These are phyloP conservation scores for Annulohypoxylon bovei DNA, from an alignment of 495 filamentous ascomycete genomes.

Conservation along the genomic window DNA sequence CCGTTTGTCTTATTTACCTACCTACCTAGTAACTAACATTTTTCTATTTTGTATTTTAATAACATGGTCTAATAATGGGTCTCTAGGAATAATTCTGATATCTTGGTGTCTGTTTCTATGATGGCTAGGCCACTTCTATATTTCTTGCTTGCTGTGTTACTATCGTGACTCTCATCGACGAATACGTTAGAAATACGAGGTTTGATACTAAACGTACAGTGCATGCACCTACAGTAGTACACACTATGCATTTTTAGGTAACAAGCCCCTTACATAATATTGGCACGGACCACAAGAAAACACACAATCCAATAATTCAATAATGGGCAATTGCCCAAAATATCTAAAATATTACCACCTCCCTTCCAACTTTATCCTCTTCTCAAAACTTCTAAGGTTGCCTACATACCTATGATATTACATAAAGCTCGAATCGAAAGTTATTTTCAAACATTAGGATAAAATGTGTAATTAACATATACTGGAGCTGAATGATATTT, in stretches of 20 bases:
- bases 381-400: too few relatives aligned
- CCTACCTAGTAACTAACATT: too few relatives aligned
- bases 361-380: conserved; percentile 1
- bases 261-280: conserved; percentile 9
- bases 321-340: conserved; percentile 1
- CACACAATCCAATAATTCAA: conserved; percentile 21
- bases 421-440: background rate
- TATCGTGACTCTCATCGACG: background rate
- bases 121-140: too few relatives aligned
- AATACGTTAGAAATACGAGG: too few relatives aligned
- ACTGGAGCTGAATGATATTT: conserved; percentile 22
- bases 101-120: too few relatives aligned
- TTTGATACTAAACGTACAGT: too few relatives aligned
- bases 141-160: background rate
- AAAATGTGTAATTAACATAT: conserved; percentile 9
- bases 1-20: too few relatives aligned
- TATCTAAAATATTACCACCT: conserved; percentile 19
- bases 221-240: too few relatives aligned
- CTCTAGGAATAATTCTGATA: too few relatives aligned
- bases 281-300: conserved; percentile 20
- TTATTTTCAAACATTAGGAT: background rate
- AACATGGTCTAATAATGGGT: too few relatives aligned
- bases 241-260: background rate
- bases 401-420: background rate
- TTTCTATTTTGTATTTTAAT: too few relatives aligned